Percentiles rank a stretch among this genome's conserved stretches.
These are phyloP conservation scores for Cercospora canescens DNA, from an alignment of 2,329 filamentous ascomycete species.

Conservation along the genomic window DNA sequence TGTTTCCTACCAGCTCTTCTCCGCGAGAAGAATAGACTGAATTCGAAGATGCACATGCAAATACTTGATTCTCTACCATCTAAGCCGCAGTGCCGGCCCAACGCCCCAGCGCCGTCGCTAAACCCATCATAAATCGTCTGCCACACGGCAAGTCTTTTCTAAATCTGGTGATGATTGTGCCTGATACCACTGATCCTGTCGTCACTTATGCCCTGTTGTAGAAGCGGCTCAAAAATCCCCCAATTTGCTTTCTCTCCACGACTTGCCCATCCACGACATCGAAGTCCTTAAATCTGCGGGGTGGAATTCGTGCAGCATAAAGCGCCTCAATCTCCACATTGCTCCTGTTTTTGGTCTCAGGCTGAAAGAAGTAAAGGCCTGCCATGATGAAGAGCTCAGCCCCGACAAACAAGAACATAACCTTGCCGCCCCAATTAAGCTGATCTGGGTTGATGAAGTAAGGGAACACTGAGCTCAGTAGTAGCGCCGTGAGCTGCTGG, in stretches of 20 bases:
- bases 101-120: background rate
- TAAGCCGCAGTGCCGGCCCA: background rate
- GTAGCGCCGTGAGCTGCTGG: conserved; percentile 39
- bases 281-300: conserved; percentile 26
- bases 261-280: conserved; percentile 27
- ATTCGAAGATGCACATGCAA: too few relatives aligned
- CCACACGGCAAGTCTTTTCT: background rate
- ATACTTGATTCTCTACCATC: background rate
- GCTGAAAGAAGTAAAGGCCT: conserved; percentile 38
- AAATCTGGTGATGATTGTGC: background rate
- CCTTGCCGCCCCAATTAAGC: conserved; percentile 41
- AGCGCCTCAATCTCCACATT: conserved; percentile 38
- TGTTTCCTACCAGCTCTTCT: too few relatives aligned
- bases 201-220: conserved; percentile 17
- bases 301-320: conserved; percentile 22
- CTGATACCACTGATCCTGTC: background rate
- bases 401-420: conserved; percentile 42
- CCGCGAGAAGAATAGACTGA: too few relatives aligned
- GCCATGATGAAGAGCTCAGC: conserved; percentile 39
- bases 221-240: conserved; percentile 22
- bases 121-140: background rate
- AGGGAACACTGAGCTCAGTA: conserved; percentile 40
- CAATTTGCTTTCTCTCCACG: conserved; percentile 23
- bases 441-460: conserved; percentile 43
- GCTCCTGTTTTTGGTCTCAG: conserved; percentile 43